Evolutionary conservation across 495 filamentous ascomycete genomes (phyloP), one percentile per base, ranked within the genome.

Genomic region (Tuber melanosporum): DNA sequence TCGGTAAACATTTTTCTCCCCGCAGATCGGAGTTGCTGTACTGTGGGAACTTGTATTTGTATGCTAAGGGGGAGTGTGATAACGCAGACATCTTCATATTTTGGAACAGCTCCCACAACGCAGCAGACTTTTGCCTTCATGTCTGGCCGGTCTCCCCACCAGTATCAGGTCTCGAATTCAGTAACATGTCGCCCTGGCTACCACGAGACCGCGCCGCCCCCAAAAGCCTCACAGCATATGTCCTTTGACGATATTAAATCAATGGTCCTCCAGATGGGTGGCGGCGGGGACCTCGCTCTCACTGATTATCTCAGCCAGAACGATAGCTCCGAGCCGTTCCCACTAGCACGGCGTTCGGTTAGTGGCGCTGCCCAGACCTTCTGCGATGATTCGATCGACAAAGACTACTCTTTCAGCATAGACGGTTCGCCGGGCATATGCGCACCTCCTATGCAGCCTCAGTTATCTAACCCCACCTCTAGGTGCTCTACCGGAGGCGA

Each of bases 371-470:
- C 12, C 42, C n/a, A n/a, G n/a, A 17, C 66, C 14, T 78, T 74
- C 76, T 69, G 66, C n/a, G 66, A 72, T 47, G 32, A 69, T 72
- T 76, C 71, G n/a, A 71, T 70, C 19, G 45, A 26, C 41, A 74
- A 78, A 39, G 76, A 41, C 4, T 78, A 66, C 57, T 15, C 57
- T 2, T 71, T 76, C 72, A 71, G 8, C 39, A 3, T 42, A 71
- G 45, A 62, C 46, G 22, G 74, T 71, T 41, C 75, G 74, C 43
- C 72, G 36, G 62, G 71, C 71, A 75, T 73, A 42, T 66, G 46
- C 19, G 78, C 78, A 39, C 77, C 73, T 9, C 78, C 71, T 46
- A 80, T 80, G 78, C 52, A 78, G 1, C 73, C 74, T 45, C 78
- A 80, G 41, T 74, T 73, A 26, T 80, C 78, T 26, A 78, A 72